Evolutionary conservation across 2,329 filamentous ascomycete species (phyloP), one percentile per base, ranked within the genome.

Genomic region (Fusarium devonianum): DNA sequence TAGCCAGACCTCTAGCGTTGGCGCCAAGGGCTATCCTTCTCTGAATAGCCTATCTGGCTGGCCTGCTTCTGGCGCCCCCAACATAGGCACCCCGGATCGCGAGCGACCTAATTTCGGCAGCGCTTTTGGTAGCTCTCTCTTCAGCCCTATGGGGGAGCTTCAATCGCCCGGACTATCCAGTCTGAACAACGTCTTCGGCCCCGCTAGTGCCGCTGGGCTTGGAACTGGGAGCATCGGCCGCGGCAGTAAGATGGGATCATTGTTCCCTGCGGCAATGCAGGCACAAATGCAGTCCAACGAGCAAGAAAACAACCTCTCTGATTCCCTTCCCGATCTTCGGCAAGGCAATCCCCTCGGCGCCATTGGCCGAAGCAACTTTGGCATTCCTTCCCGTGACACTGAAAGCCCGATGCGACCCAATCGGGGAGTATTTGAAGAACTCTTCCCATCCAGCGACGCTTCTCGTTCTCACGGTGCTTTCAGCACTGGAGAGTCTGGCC

Each of bases 261-360:
- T 99, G 17, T 97, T 99, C 67, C 92, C 93, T 7, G 76, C 86
- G 2, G 87, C 88, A 4, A 92, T 96, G 89, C 92, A 97, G 73
- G 89, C 92, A 25, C 90, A 95, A 70, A 92, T 95, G 88, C 89
- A 92, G 51, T 74, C 75, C 3, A 81, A 86, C 21, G 88, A 93
- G 10, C 87, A 88, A 32, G 82, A 86, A 4, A 81, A 84, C 18
- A 78, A 68, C 49, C 63, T 85, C 37, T 76, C 78, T 25, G 85
- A 88, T 49, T 78, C 77, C 1, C 68, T 80, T 10, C 79, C 81
- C 5, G 84, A 88, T 53, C 73, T 85, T 46, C 82, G 85, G 41
- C 83, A 86, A 52, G 72, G 71, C 36, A 84, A 84, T 53, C 82
- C 83, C 4, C 79, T 89, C 7, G 86, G 85, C 26, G 83, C 84